These are phyloP conservation scores for Pyrus hybrid DNA, from an alignment of 331 rosid genomes.

Conservation along the genomic window DNA sequence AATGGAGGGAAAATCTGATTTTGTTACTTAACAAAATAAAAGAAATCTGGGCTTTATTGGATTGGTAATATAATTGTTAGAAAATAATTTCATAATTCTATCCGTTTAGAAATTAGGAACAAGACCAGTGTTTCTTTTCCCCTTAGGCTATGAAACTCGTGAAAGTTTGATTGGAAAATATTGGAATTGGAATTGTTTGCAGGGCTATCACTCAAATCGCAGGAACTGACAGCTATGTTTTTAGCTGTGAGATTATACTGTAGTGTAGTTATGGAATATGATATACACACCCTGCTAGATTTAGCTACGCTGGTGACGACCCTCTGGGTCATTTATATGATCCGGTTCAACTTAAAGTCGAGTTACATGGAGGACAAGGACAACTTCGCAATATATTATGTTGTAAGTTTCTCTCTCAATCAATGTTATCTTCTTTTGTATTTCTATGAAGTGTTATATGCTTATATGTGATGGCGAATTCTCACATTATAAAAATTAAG, in stretches of 20 bases:
- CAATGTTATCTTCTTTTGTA: not conserved
- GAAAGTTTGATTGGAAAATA: not conserved
- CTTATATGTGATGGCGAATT: not conserved
- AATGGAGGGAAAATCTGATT: not conserved
- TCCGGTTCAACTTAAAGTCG: conserved; percentile 71
- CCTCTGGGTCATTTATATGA: conserved; percentile 84
- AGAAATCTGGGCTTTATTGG: not conserved
- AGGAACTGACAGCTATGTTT: conserved; percentile 83
- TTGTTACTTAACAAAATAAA: not conserved
- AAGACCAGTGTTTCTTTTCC: too few relatives aligned
- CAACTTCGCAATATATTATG: conserved; percentile 72
- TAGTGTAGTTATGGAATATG: conserved; percentile 92
- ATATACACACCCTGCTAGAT: conserved; percentile 84
- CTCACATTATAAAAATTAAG: not conserved
- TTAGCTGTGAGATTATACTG: conserved; percentile 89
- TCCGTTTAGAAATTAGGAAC: not conserved
- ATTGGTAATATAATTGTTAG: not conserved
- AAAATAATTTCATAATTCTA: not conserved
- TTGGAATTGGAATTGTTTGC: conserved; percentile 28
- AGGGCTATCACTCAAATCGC: conserved; percentile 89
- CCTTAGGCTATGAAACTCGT: not conserved
- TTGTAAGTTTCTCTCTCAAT: conserved; percentile 38
- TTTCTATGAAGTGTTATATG: too few relatives aligned
- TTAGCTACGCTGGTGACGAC: conserved; percentile 83
- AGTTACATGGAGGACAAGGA: conserved; percentile 96